Conservation (phyloP, 2,329 filamentous ascomycete genomes). For the Hypoxylon sp. region DNA sequence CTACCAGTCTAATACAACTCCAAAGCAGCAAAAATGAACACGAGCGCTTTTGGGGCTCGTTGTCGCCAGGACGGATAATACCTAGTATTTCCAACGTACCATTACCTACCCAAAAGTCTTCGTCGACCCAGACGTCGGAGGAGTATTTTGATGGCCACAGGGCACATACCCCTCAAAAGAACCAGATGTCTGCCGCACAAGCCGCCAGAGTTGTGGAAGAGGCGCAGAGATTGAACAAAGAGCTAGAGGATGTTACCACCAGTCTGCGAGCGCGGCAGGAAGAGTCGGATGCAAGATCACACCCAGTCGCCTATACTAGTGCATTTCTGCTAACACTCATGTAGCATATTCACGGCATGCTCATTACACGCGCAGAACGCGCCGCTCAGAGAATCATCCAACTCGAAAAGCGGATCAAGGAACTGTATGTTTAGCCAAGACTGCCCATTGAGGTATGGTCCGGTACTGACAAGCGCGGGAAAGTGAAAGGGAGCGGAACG, state of each 20-base stretch:
- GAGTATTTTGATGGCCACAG: not conserved
- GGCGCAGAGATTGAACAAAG: constrained; percentile 64
- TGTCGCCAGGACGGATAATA: constrained; percentile 49
- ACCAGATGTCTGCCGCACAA: constrained; percentile 43
- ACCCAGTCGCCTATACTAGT: constrained; percentile 6
- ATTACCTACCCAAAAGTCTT: constrained; percentile 37
- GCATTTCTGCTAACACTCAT: constrained; percentile 48
- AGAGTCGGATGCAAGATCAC: constrained; percentile 68
- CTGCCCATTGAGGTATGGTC: constrained; percentile 4
- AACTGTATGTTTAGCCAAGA: constrained; percentile 63
- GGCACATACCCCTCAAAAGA: constrained; percentile 8
- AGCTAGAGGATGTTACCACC: constrained; percentile 65
- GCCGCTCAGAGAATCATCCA: constrained; percentile 72
- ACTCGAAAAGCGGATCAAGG: constrained; percentile 70
- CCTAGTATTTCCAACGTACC: constrained; percentile 41
- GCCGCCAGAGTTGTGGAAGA: constrained; percentile 57
- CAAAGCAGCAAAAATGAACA: constrained; percentile 30
- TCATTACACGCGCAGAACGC: constrained; percentile 70
- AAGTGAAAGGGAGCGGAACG: constrained; percentile 69
- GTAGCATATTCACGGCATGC: constrained; percentile 73
- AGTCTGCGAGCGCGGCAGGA: constrained; percentile 70
- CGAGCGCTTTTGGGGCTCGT: constrained; percentile 55
- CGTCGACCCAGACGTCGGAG: constrained; percentile 32
- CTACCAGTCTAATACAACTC: constrained; percentile 36
- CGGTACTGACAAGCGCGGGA: constrained; percentile 34